Conservation (phyloP, 2,329 filamentous ascomycete genomes). For the Fusarium sp. region DNA sequence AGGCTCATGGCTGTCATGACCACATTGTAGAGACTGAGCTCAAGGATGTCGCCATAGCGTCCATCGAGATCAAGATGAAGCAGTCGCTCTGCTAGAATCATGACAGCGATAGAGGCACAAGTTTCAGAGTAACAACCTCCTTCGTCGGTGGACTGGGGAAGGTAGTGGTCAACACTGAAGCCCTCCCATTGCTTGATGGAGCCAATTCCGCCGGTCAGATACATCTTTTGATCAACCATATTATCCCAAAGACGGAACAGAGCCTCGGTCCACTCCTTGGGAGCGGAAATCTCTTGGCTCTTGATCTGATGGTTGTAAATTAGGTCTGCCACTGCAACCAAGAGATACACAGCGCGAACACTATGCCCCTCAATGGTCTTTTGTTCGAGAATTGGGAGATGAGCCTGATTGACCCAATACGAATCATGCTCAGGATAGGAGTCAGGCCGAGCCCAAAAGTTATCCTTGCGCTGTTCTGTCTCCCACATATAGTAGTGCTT, state of each 20-base stretch:
- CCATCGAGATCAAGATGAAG: constrained; percentile 65
- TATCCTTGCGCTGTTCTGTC: constrained; percentile 60
- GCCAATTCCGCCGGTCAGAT: constrained; percentile 71
- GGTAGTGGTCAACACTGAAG: constrained; percentile 26
- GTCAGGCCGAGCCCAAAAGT: constrained; percentile 56
- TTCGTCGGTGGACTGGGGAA: constrained; percentile 11
- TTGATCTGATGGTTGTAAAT: constrained; percentile 40
- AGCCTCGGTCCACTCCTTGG: constrained; percentile 49
- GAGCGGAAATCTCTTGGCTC: constrained; percentile 36
- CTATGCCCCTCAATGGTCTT: constrained; percentile 63
- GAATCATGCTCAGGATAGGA: constrained; percentile 56
- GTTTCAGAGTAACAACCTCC: constrained; percentile 20
- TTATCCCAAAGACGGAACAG: constrained; percentile 67
- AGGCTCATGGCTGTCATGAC: constrained; percentile 68
- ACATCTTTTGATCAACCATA: constrained; percentile 72
- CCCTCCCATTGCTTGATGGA: constrained; percentile 51
- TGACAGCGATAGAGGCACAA: constrained; percentile 55
- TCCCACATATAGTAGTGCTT: constrained; percentile 72
- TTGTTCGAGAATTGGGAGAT: constrained; percentile 63
- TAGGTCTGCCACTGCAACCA: constrained; percentile 69
- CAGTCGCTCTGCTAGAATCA: constrained; percentile 70
- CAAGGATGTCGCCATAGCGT: constrained; percentile 69
- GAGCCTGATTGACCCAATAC: constrained; percentile 68
- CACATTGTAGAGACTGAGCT: constrained; percentile 70
- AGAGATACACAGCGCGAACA: constrained; percentile 70